A percentile compares a stretch with the other conserved stretches of the same genome.
Evolutionary conservation across 768 basidiomycete species (phyloP).

Genomic region (Hemileccinum rubropunctum): DNA sequence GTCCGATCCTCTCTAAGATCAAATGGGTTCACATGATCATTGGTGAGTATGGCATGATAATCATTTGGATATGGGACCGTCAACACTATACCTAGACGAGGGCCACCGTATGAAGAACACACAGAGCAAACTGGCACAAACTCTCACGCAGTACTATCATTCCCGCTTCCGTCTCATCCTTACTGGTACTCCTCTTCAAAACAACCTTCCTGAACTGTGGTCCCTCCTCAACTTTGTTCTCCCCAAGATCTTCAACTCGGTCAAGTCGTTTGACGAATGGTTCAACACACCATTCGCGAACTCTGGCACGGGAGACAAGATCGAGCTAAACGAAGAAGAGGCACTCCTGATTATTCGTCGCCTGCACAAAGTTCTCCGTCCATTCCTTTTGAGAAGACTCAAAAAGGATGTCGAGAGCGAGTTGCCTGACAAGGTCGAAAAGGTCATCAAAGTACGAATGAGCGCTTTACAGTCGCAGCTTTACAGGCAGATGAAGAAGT

Average conservation of each 20-base stretch:
- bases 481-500: slow-evolving; percentile 98
- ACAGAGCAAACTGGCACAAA: slow-evolving; percentile 84
- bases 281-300: slow-evolving; percentile 99
- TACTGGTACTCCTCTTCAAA: slow-evolving; percentile 94
- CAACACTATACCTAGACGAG: slow-evolving; percentile 56
- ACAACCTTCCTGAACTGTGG: slow-evolving; percentile 96
- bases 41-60: slow-evolving; percentile 41
- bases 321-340: slow-evolving; percentile 99
- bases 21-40: slow-evolving; percentile 99
- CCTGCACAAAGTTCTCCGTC: slow-evolving; percentile 91
- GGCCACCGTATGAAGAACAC: slow-evolving; percentile 99
- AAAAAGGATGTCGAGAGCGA: slow-evolving; percentile 98
- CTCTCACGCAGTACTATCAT: slow-evolving; percentile 89
- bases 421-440: slow-evolving; percentile 95
- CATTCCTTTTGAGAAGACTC: slow-evolving; percentile 87
- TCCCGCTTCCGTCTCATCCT: slow-evolving; percentile 91
- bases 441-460: slow-evolving; percentile 96
- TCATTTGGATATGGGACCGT: background rate
- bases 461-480: slow-evolving; percentile 87
- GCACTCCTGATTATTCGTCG: slow-evolving; percentile 95
- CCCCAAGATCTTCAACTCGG: slow-evolving; percentile 97
- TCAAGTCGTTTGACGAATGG: slow-evolving; percentile 99
- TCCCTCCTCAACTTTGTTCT: slow-evolving; percentile 92
- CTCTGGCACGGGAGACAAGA: slow-evolving; percentile 96
- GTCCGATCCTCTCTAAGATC: slow-evolving; percentile 83